Conservation (phyloP, 192 early-diverging fungal genomes). For the Chytriomyces confervae region DNA sequence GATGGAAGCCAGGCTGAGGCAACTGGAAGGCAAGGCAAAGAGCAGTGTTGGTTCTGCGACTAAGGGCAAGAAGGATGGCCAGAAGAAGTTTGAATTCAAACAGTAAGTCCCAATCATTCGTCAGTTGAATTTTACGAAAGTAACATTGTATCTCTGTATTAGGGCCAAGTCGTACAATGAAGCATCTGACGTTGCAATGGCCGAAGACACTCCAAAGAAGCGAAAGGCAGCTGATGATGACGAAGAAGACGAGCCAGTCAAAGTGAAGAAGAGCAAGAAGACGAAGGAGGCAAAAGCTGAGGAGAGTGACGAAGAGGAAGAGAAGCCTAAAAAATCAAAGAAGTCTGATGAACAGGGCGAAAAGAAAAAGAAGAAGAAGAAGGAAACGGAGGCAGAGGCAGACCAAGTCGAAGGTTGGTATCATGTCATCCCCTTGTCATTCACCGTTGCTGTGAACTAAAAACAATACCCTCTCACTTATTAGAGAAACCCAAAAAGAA, state of each 20-base stretch:
- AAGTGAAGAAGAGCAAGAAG: constrained; percentile 57
- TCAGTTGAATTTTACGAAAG: not conserved
- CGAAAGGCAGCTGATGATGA: constrained; percentile 48
- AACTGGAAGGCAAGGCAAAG: constrained; percentile 84
- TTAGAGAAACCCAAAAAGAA: constrained; percentile 47
- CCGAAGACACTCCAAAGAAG: constrained; percentile 49
- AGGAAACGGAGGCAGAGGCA: constrained; percentile 37
- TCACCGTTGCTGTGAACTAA: too few species aligned
- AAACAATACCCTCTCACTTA: not conserved
- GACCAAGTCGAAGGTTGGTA: constrained; percentile 17
- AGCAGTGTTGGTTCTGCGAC: constrained; percentile 62
- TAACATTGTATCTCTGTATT: constrained; percentile 38
- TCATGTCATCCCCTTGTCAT: too few species aligned
- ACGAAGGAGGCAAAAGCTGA: constrained; percentile 39
- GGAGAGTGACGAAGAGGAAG: constrained; percentile 42
- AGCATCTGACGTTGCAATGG: constrained; percentile 51
- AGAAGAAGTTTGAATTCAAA: constrained; percentile 66
- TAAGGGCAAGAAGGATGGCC: constrained; percentile 70
- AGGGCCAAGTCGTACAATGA: constrained; percentile 52
- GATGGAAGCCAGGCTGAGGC: constrained; percentile 85
- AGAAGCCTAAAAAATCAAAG: constrained; percentile 44
- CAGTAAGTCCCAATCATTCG: constrained; percentile 9
- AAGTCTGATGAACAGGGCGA: constrained; percentile 31
- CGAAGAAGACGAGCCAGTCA: constrained; percentile 48
- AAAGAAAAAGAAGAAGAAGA: constrained; percentile 48